Conservation (phyloP, 192 early-diverging fungal species). For the Rhizophagus sp. region DNA sequence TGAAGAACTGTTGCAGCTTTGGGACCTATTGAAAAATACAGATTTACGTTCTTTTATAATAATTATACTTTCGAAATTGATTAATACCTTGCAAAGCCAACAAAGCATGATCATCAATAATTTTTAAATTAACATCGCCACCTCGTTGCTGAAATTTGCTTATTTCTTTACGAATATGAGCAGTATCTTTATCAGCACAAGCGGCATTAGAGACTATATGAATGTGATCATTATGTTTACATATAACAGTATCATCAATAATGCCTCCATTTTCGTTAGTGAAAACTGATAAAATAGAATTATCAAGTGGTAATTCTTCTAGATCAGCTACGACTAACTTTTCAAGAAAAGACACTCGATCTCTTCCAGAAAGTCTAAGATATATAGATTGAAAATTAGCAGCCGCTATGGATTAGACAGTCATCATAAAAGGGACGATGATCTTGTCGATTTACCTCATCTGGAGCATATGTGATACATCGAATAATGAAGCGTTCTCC, state of each 20-base stretch:
- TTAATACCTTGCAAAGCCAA: conserved; percentile 83
- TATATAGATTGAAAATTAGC: background rate
- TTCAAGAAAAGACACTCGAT: conserved; percentile 87
- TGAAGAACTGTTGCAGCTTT: conserved; percentile 72
- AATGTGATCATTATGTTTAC: conserved; percentile 76
- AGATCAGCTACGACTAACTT: conserved; percentile 87
- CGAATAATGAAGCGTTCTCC: conserved; percentile 89
- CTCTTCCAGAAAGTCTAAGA: conserved; percentile 77
- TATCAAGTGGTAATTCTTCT: conserved; percentile 72
- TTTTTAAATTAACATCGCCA: conserved; percentile 84
- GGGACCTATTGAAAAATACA: conserved; percentile 49
- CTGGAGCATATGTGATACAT: conserved; percentile 99
- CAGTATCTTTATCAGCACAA: conserved; percentile 95
- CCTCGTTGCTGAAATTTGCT: conserved; percentile 82
- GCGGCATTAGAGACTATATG: conserved; percentile 97
- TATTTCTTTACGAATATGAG: conserved; percentile 82
- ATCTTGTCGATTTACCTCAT: conserved; percentile 57
- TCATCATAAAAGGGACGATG: background rate
- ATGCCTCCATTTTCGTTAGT: conserved; percentile 97
- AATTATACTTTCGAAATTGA: background rate
- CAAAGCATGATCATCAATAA: conserved; percentile 84
- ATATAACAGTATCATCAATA: conserved; percentile 97
- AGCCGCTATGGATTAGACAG: background rate
- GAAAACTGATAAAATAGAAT: conserved; percentile 87
- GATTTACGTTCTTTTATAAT: background rate